phyloP scores from a whole-genome alignment of 108 stramenopile species.

The Cylindrotheca fusiformis region DNA sequence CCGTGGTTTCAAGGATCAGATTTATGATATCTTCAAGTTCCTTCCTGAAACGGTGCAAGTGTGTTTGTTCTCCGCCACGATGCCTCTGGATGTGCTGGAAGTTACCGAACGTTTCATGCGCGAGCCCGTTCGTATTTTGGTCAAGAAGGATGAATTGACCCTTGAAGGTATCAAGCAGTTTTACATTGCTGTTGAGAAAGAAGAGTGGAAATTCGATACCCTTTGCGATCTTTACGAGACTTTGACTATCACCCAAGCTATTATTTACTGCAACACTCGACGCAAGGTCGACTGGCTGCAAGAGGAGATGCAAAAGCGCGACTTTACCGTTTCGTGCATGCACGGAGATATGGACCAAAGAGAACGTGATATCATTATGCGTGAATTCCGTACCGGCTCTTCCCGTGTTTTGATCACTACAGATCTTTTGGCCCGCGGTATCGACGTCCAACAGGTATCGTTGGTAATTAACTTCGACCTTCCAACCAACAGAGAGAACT shows the following conservation, averaged over 20 bases:
- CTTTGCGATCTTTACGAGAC: slow-evolving; percentile 99
- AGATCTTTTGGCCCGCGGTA: slow-evolving; percentile 94
- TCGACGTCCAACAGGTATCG: slow-evolving; percentile 99
- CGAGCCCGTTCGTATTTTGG: slow-evolving; percentile 98
- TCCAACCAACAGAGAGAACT: slow-evolving; percentile 99
- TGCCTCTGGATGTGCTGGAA: slow-evolving; percentile 99
- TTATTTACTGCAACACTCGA: slow-evolving; percentile 99
- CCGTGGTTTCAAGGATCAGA: slow-evolving; percentile 99
- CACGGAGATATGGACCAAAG: slow-evolving; percentile 99
- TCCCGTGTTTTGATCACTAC: slow-evolving; percentile 99
- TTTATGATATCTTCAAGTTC: slow-evolving; percentile 99
- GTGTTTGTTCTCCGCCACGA: slow-evolving; percentile 98
- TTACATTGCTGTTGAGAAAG: slow-evolving; percentile 97
- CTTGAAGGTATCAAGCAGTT: slow-evolving; percentile 99
- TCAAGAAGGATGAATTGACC: slow-evolving; percentile 99
- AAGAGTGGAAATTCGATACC: slow-evolving; percentile 99
- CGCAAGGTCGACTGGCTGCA: slow-evolving; percentile 99
- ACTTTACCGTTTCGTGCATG: slow-evolving; percentile 99
- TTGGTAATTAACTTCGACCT: slow-evolving; percentile 99
- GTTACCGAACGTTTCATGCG: slow-evolving; percentile 99
- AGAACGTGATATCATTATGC: slow-evolving; percentile 99
- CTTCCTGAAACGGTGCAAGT: slow-evolving; percentile 98
- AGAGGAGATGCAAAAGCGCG: slow-evolving; percentile 94
- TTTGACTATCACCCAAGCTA: slow-evolving; percentile 99
- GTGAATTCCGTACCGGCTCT: slow-evolving; percentile 99